These are phyloP conservation scores for Gossypium davidsonii DNA, from an alignment of 441 rosid genomes.

Conservation along the genomic window DNA sequence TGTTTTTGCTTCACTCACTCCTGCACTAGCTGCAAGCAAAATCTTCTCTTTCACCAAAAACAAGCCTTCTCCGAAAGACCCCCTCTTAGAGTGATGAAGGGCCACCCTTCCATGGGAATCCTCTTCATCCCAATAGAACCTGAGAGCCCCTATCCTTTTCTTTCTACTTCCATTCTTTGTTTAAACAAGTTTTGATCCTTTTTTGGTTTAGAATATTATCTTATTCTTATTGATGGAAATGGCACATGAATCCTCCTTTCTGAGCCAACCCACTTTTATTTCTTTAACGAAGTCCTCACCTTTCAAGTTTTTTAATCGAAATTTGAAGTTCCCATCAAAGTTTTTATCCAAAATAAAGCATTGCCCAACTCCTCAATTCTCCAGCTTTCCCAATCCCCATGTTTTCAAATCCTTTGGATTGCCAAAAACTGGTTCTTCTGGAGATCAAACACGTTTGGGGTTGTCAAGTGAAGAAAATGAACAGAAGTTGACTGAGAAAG, in stretches of 20 bases:
- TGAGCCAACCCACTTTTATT: conserved; percentile 40
- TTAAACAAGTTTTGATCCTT: background rate
- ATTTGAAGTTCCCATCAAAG: conserved; percentile 32
- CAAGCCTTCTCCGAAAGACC: background rate
- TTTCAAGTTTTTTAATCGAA: conserved; percentile 32
- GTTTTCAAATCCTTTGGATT: conserved; percentile 20
- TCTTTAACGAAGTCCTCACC: conserved; percentile 27
- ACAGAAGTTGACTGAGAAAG: conserved; percentile 33
- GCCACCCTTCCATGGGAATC: background rate
- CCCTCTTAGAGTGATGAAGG: background rate
- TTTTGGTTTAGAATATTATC: background rate
- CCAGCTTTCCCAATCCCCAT: conserved; percentile 18
- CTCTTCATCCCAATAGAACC: background rate
- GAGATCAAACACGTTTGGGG: conserved; percentile 26
- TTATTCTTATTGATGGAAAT: conserved; percentile 30
- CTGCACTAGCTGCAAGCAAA: conserved; percentile 4
- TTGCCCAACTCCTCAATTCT: conserved; percentile 22
- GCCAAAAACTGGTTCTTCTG: conserved; percentile 19
- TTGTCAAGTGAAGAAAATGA: conserved; percentile 26
- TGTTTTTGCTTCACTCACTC: background rate
- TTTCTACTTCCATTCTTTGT: background rate
- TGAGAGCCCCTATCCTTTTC: background rate
- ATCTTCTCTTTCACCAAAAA: background rate
- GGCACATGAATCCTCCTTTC: conserved; percentile 47
- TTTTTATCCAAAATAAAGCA: conserved; percentile 23